Percentiles rank a stretch among this genome's conserved stretches.
These are phyloP conservation scores for Agapanthus africanus DNA, from an alignment of 106 monocot genomes.

Conservation along the genomic window DNA sequence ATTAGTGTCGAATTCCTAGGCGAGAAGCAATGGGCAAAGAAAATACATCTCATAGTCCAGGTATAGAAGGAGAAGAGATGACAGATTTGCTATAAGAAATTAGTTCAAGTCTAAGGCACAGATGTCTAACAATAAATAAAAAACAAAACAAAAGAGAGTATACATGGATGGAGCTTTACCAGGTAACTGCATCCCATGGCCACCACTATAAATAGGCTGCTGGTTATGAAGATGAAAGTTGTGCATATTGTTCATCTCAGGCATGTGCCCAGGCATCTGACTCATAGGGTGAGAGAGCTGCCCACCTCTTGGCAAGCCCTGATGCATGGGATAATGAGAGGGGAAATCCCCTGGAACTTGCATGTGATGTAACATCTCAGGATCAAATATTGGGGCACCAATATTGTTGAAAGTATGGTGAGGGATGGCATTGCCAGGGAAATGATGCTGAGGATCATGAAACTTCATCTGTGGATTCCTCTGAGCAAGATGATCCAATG, in stretches of 20 bases:
- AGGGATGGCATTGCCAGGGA: constrained; percentile 30
- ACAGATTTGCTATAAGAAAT: too few relatives aligned
- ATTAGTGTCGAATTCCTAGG: too few relatives aligned
- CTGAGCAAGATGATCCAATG: constrained; percentile 24
- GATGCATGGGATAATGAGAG: constrained; percentile 28
- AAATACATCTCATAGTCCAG: too few relatives aligned
- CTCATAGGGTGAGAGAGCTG: too few relatives aligned
- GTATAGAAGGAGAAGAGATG: too few relatives aligned
- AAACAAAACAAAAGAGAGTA: too few relatives aligned
- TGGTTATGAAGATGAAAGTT: constrained; percentile 32
- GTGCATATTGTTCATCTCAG: constrained; percentile 42
- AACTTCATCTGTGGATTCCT: constrained; percentile 37
- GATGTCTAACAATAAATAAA: too few relatives aligned
- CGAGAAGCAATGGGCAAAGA: too few relatives aligned
- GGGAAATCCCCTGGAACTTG: constrained; percentile 37
- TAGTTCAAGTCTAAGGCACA: too few relatives aligned
- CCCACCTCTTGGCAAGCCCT: constrained; percentile 31
- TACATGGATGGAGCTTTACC: constrained; percentile 46
- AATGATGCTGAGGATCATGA: constrained; percentile 20
- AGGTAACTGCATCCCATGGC: constrained; percentile 37
- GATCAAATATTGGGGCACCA: constrained; percentile 28
- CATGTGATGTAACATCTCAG: constrained; percentile 24
- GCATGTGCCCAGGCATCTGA: constrained; percentile 27
- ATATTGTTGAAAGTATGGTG: constrained; percentile 19
- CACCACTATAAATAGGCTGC: constrained; percentile 38